A percentile compares a stretch with the other conserved stretches of the same genome.
Conservation (phyloP, 148 eudicot species). For the Spergularia marina region DNA sequence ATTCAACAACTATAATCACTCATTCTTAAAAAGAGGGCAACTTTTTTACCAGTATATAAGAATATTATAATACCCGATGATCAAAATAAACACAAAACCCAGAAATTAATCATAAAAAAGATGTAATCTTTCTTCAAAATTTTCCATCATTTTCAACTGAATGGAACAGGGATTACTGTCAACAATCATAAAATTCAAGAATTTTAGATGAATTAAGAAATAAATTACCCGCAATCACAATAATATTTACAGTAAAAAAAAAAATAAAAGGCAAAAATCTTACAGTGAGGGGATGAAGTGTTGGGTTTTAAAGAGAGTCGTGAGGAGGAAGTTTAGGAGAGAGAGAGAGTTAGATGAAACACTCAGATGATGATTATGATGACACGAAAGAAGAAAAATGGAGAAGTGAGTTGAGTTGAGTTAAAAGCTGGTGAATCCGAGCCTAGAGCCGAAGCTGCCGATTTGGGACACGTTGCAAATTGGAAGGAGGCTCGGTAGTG, state of each 20-base stretch:
- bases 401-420: conserved; percentile 9
- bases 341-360: conserved; percentile 1
- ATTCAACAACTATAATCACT: too few relatives aligned
- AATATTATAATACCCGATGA: neutral
- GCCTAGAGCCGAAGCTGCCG: conserved; percentile 12
- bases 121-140: neutral
- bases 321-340: neutral
- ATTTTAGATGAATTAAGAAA: too few relatives aligned
- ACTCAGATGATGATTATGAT: neutral
- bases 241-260: neutral
- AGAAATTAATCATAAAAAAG: neutral
- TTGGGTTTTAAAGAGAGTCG: neutral
- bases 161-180: neutral
- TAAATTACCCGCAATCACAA: neutral
- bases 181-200: too few relatives aligned
- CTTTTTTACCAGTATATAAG: neutral
- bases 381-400: conserved; percentile 12
- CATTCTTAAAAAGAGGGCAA: too few relatives aligned
- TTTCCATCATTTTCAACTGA: neutral
- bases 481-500: neutral
- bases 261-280: neutral
- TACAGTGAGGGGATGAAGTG: neutral
- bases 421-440: conserved; percentile 6
- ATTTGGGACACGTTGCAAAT: conserved; percentile 16
- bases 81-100: neutral